Evolutionary conservation across 805 yeast genomes (phyloP).

Genomic region (Candida ponderosae): DNA sequence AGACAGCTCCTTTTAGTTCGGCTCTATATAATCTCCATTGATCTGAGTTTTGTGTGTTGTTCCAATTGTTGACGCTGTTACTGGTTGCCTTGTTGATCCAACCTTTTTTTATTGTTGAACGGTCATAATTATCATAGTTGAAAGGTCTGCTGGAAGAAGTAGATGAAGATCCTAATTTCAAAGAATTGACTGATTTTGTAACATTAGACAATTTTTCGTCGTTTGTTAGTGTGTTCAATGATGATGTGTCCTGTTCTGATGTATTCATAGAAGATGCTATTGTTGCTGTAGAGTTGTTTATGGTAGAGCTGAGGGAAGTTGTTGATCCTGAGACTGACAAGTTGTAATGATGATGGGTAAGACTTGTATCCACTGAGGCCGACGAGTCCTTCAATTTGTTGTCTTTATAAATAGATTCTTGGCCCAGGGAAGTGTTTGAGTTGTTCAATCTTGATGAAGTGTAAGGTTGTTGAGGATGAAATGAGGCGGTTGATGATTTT

Average conservation of each 20-base stretch:
- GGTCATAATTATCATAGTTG: conserved; percentile 27
- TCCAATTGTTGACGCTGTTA: conserved; percentile 11
- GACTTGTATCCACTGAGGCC: not conserved
- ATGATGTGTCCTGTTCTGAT: not conserved
- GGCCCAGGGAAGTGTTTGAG: not conserved
- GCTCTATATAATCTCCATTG: conserved; percentile 46
- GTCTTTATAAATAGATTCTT: not conserved
- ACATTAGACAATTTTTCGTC: not conserved
- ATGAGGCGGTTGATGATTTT: not conserved
- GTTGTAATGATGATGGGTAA: not conserved
- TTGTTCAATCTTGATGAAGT: not conserved
- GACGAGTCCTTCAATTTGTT: not conserved
- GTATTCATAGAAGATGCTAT: not conserved
- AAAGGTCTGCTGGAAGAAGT: conserved; percentile 9
- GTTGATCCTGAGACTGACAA: conserved; percentile 1
- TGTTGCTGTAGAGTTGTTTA: not conserved
- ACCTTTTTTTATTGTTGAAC: conserved; percentile 38
- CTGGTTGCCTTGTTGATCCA: conserved; percentile 50
- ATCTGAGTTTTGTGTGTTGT: conserved; percentile 11
- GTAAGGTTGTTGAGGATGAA: not conserved
- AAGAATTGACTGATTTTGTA: not conserved
- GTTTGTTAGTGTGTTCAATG: not conserved
- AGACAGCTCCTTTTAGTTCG: conserved; percentile 60
- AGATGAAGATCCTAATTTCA: not conserved
- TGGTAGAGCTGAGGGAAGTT: conserved; percentile 1